phyloP scores from a whole-genome alignment of 805 yeast genomes.

The Pichia scutulata region DNA sequence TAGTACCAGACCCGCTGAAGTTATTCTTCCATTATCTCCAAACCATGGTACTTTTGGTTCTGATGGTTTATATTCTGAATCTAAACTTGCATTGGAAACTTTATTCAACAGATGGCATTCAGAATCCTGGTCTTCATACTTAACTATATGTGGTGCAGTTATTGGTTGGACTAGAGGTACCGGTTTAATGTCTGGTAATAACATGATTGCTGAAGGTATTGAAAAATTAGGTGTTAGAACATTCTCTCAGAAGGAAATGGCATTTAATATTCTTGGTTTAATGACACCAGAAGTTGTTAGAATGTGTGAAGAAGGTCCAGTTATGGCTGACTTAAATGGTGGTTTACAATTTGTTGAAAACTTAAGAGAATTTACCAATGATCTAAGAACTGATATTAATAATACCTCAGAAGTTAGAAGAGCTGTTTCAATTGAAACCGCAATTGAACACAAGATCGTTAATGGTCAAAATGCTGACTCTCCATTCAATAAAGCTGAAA shows the following conservation, averaged over 20 bases:
- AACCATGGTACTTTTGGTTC: slow-evolving; percentile 99
- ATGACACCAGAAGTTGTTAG: slow-evolving; percentile 79
- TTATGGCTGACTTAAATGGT: slow-evolving; percentile 97
- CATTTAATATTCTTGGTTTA: slow-evolving; percentile 93
- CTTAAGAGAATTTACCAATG: slow-evolving; percentile 78
- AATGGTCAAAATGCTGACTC: slow-evolving; percentile 85
- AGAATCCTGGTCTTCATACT: slow-evolving; percentile 91
- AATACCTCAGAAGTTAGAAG: slow-evolving; percentile 89
- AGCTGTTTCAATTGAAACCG: slow-evolving; percentile 90
- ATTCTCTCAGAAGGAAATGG: slow-evolving; percentile 98
- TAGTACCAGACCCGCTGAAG: slow-evolving; percentile 98
- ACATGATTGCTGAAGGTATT: slow-evolving; percentile 95
- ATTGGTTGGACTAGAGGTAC: slow-evolving; percentile 99
- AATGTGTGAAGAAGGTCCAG: slow-evolving; percentile 88
- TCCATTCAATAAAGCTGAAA: slow-evolving; percentile 66
- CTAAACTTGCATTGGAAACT: slow-evolving; percentile 91
- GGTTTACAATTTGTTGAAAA: slow-evolving; percentile 92
- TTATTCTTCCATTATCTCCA: slow-evolving; percentile 92
- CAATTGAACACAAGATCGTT: slow-evolving; percentile 78
- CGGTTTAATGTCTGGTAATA: slow-evolving; percentile 96
- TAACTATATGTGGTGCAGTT: slow-evolving; percentile 95
- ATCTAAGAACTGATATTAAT: slow-evolving; percentile 66
- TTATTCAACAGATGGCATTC: slow-evolving; percentile 98
- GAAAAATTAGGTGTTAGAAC: slow-evolving; percentile 95
- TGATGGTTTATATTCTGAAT: slow-evolving; percentile 97